A percentile compares a stretch with the other conserved stretches of the same genome.
phyloP scores from a whole-genome alignment of 2,329 filamentous ascomycete species.

The Volutella citrinella region DNA sequence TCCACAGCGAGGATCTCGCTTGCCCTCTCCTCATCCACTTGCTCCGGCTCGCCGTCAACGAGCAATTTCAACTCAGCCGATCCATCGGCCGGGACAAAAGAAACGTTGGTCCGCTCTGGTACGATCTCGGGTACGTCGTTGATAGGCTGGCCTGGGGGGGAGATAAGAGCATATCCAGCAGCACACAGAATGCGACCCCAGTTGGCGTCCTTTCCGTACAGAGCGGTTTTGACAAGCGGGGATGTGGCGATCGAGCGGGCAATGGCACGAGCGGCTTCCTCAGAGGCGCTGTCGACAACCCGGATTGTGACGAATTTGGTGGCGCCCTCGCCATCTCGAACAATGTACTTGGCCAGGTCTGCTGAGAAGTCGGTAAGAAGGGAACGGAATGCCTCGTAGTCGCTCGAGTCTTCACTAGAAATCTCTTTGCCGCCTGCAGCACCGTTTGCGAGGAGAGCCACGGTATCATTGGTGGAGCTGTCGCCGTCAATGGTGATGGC shows the following conservation, averaged over 20 bases:
- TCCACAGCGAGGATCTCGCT: slow-evolving; percentile 75
- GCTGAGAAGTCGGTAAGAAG: slow-evolving; percentile 76
- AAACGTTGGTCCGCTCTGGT: slow-evolving; percentile 71
- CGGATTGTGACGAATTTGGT: slow-evolving; percentile 97
- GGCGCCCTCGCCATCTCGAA: slow-evolving; percentile 93
- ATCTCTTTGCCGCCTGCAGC: slow-evolving; percentile 74
- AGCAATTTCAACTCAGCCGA: slow-evolving; percentile 72
- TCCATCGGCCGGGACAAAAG: slow-evolving; percentile 76
- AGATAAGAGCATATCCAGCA: slow-evolving; percentile 74
- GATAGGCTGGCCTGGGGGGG: slow-evolving; percentile 53
- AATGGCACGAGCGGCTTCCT: slow-evolving; percentile 71
- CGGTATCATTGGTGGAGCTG: slow-evolving; percentile 95
- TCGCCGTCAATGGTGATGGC: slow-evolving; percentile 96
- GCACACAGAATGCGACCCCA: slow-evolving; percentile 97
- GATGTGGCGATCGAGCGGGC: slow-evolving; percentile 87
- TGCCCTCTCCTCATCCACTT: slow-evolving; percentile 72
- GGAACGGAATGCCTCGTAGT: slow-evolving; percentile 68
- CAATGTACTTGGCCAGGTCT: slow-evolving; percentile 86
- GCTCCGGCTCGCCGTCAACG: slow-evolving; percentile 76
- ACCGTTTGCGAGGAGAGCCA: slow-evolving; percentile 92
- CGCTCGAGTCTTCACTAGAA: slow-evolving; percentile 48
- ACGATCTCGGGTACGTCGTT: slow-evolving; percentile 62
- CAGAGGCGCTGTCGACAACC: slow-evolving; percentile 69
- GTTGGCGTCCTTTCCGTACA: slow-evolving; percentile 97
- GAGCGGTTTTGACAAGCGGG: slow-evolving; percentile 91